Evolutionary conservation across 371 early-diverging fungal species (phyloP), one percentile per base, ranked within the genome.

Genomic region (Rhizopus microsporus): DNA sequence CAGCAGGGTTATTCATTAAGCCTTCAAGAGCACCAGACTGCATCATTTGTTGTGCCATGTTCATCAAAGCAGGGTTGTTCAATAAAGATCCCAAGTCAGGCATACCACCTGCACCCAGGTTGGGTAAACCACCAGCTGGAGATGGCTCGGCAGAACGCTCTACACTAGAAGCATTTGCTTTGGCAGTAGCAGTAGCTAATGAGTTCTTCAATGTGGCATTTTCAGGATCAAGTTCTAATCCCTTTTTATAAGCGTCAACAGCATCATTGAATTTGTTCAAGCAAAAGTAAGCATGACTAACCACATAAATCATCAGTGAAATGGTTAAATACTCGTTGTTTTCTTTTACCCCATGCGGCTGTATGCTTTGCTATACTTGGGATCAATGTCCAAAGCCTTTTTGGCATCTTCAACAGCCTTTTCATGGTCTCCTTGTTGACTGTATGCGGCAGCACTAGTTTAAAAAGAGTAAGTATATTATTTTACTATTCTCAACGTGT

Each of bases 41-140:
- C 96, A 94, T 94, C 93, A 96, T 93, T 76, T 87, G 89, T 65
- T 88, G 86, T 5, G 94, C 96, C 96, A 96, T 95, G 68, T 76
- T 81, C 95, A 95, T 95, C 62, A 97, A 73, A 29, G 86, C 88
- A 29, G 97, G 97, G 81, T 97, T 95, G 70, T 73, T 91, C 83
- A 95, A 72, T 74, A 96, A 74, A 48, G 89, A 65, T 35, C 68
- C 62, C 13, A 80, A 60, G 40, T 84, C 88, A 23, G 86, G 82
- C 70, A 78, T 69, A 15, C 89, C 88, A 35, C 88, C 88, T 46
- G 76, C 87, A 17, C 76, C 83, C 31, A 65, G 38, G 47, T 62
- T 58, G 15, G 67, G 67, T 34, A 66, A 39, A 32, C 67, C 66
- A 43, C 73, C 69, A 53, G 31, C 65, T 44, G 55, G 53, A 49